Percentiles rank a stretch among this genome's conserved stretches.
Conservation (phyloP, 2,329 filamentous ascomycete species). For the Dothideomycetidae sp. region DNA sequence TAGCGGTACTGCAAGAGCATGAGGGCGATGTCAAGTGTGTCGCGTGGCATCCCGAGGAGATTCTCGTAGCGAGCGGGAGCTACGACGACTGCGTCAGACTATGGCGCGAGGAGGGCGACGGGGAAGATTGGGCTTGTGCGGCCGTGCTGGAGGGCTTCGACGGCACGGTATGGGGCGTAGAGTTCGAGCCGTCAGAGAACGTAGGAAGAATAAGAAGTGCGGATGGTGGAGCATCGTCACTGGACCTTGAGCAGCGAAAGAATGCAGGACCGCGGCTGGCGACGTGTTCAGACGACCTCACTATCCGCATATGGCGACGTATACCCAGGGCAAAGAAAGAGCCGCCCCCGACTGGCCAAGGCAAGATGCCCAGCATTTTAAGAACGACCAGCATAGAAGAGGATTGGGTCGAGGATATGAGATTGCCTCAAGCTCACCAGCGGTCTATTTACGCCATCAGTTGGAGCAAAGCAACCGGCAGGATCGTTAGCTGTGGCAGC, state of each 20-base stretch:
- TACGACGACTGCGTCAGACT: constrained; percentile 86
- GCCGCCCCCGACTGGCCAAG: constrained; percentile 29
- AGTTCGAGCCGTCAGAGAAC: constrained; percentile 42
- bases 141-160: constrained; percentile 64
- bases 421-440: constrained; percentile 62
- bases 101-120: constrained; percentile 78
- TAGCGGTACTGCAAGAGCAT: constrained; percentile 88
- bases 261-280: constrained; percentile 46
- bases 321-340: constrained; percentile 40
- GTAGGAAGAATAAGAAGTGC: constrained; percentile 13
- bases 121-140: constrained; percentile 88
- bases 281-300: constrained; percentile 74
- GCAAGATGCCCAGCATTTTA: constrained; percentile 79
- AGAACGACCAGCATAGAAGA: constrained; percentile 57
- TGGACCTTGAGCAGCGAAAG: constrained; percentile 25
- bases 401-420: constrained; percentile 64
- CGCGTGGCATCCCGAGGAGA: constrained; percentile 68
- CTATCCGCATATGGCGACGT: constrained; percentile 65
- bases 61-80: constrained; percentile 75
- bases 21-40: constrained; percentile 92
- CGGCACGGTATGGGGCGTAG: constrained; percentile 81
- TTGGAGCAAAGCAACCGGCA: constrained; percentile 66
- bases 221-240: constrained; percentile 16
- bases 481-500: constrained; percentile 77
- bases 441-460: constrained; percentile 70